Evolutionary conservation across 2,329 filamentous ascomycete genomes (phyloP).

Genomic region (Cladophialophora bantiana): DNA sequence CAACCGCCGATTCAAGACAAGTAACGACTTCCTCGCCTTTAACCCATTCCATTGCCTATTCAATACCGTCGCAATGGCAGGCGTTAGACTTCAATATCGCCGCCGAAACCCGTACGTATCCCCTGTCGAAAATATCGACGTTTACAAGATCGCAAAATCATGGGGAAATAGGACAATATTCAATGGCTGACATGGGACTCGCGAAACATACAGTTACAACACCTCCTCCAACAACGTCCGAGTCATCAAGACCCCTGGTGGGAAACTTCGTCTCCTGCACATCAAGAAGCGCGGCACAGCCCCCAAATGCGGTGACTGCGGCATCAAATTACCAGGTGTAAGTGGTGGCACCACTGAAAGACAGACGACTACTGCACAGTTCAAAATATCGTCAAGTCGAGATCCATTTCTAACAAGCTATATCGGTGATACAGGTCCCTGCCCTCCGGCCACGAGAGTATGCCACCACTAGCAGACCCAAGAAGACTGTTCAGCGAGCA

Average conservation of each 20-base stretch:
- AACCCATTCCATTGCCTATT: conserved; percentile 19
- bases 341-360: conserved; percentile 58
- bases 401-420: background rate
- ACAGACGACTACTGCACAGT: conserved; percentile 16
- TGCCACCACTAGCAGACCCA: conserved; percentile 92
- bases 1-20: conserved; percentile 27
- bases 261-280: conserved; percentile 94
- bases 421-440: conserved; percentile 69
- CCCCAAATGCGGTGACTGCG: conserved; percentile 99
- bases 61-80: conserved; percentile 41
- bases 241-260: conserved; percentile 94
- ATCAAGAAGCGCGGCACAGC: conserved; percentile 99
- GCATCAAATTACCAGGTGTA: conserved; percentile 96
- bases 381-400: background rate
- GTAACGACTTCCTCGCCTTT: conserved; percentile 21
- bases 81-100: conserved; percentile 61
- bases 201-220: conserved; percentile 77
- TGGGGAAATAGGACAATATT: background rate
- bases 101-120: conserved; percentile 78
- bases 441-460: conserved; percentile 99
- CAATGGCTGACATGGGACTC: conserved; percentile 11
- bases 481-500: conserved; percentile 99
- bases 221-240: conserved; percentile 97
- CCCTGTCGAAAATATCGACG: conserved; percentile 22
- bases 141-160: background rate